A percentile compares a stretch with the other conserved stretches of the same genome.
phyloP scores from a whole-genome alignment of 768 basidiomycete genomes.

The Boletus coccyginus region DNA sequence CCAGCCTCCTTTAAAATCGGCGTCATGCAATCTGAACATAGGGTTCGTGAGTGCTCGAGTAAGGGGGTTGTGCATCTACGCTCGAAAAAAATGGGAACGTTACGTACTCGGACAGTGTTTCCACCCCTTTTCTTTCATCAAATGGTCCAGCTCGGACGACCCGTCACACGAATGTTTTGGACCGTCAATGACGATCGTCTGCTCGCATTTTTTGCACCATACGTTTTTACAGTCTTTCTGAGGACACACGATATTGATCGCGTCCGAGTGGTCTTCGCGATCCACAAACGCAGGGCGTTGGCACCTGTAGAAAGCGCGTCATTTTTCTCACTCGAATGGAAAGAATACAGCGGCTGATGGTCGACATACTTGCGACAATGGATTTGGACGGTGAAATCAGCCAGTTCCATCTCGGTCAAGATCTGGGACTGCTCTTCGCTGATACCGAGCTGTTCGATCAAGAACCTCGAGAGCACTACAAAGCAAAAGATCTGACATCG shows the following conservation, averaged over 20 bases:
- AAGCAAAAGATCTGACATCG: background rate
- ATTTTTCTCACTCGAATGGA: background rate
- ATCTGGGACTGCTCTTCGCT: conserved; percentile 38
- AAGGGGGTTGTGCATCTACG: background rate
- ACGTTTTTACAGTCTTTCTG: conserved; percentile 43
- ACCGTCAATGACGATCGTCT: conserved; percentile 33
- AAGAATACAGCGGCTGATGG: background rate
- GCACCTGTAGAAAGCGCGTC: conserved; percentile 39
- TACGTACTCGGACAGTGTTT: conserved; percentile 57
- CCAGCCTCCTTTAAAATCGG: conserved; percentile 51
- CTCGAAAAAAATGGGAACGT: background rate
- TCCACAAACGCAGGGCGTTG: conserved; percentile 48
- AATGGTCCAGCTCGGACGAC: conserved; percentile 47
- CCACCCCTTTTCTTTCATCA: conserved; percentile 59
- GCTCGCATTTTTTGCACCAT: conserved; percentile 64
- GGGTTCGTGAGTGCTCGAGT: background rate
- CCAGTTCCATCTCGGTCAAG: conserved; percentile 48
- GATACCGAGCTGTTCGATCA: conserved; percentile 48
- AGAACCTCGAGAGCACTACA: conserved; percentile 38
- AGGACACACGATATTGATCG: conserved; percentile 47
- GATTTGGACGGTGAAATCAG: conserved; percentile 40
- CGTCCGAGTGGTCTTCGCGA: conserved; percentile 41
- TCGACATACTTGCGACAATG: conserved; percentile 48
- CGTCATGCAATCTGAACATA: conserved; percentile 39
- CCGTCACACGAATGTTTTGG: conserved; percentile 59